Base-by-base conservation (phyloP, 495 filamentous ascomycete genomes). In the Ascobolus immersus region DNA sequence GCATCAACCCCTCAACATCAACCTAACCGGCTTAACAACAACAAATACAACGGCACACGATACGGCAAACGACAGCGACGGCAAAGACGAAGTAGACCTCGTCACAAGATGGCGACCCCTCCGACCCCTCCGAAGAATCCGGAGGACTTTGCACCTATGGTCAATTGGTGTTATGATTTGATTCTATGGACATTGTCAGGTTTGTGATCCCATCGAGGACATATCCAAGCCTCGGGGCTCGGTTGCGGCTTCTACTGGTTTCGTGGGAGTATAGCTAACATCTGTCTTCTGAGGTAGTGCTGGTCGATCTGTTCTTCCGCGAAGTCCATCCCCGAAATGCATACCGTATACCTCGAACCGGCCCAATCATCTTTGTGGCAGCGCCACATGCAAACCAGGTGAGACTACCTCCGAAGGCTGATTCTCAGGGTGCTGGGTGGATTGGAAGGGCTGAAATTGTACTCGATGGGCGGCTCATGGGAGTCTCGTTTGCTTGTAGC, bases 311-410 rank as follows among this genome's bases (percentile, higher is more conserved):
- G 35, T 96, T 96, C 67, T 96, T 96, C 61, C 70, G 86, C 43
- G 86, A 96, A 55, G 77, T 96, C 2, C 82, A 94, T 48, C 84
- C 86, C 5, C 73, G 86, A 28, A 77, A 80, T 36, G 71, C 78
- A 30, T 96, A 86, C 78, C 78, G 77, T 52, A 73, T 96, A 15
- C 86, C 86, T 22, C 64, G 71, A 38, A 63, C 65, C 40, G 86
- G 79, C 2, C 82, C 86, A 0, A 65, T 96, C 35, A 79, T 96
- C 25, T 84, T 96, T 47, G 86, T 96, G 39, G 84, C 81, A n/a
- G 86, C 89, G 13, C 86, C 86, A 39, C 86, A 96, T 62, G 89
- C 86, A 29, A 96, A 96, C 51, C 86, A 96, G 68, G 78, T 81
- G 60, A 17, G 55, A 48, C 27, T 33, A 21, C 29, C 20, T 31